Evolutionary conservation across 1,284 basidiomycete genomes (phyloP).

Genomic region (Cronartium ribicola): DNA sequence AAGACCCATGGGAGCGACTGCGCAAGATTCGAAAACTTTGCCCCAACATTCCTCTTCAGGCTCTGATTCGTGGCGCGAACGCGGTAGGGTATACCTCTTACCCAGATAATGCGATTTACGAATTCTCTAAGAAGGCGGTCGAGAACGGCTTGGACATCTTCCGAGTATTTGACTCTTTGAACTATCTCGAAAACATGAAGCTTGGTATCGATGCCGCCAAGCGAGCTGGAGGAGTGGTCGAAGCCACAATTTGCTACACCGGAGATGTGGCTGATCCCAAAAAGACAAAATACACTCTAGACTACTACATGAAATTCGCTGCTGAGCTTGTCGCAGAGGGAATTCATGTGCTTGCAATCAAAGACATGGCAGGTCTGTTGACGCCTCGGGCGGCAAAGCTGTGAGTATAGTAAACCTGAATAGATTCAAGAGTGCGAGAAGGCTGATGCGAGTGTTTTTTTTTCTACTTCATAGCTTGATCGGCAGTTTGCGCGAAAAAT

Average conservation of each 20-base stretch:
- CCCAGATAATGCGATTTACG: constrained; percentile 99
- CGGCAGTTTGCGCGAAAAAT: constrained; percentile 86
- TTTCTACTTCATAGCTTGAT: constrained; percentile 63
- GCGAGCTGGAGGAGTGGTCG: constrained; percentile 97
- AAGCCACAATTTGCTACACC: constrained; percentile 98
- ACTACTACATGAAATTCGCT: constrained; percentile 97
- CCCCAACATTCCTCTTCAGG: constrained; percentile 98
- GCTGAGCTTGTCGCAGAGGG: constrained; percentile 90
- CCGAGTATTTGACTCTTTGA: constrained; percentile 98
- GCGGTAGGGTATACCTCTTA: constrained; percentile 99
- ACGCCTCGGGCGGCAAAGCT: constrained; percentile 89
- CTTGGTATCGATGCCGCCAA: constrained; percentile 98
- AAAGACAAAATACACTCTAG: constrained; percentile 94
- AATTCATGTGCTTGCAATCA: constrained; percentile 95
- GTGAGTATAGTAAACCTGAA: constrained; percentile 55
- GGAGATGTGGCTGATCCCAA: constrained; percentile 93
- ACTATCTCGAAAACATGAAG: constrained; percentile 94
- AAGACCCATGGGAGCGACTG: constrained; percentile 98
- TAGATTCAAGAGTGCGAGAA: constrained; percentile 10
- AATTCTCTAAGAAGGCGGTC: constrained; percentile 72
- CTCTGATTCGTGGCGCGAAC: constrained; percentile 96
- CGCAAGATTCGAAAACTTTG: constrained; percentile 90
- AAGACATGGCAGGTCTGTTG: constrained; percentile 98
- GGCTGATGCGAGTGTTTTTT: constrained; percentile 25
- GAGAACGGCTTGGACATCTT: constrained; percentile 99